Evolutionary conservation across 2,329 filamentous ascomycete species (phyloP).

Genomic region (Colletotrichum eremochloae): DNA sequence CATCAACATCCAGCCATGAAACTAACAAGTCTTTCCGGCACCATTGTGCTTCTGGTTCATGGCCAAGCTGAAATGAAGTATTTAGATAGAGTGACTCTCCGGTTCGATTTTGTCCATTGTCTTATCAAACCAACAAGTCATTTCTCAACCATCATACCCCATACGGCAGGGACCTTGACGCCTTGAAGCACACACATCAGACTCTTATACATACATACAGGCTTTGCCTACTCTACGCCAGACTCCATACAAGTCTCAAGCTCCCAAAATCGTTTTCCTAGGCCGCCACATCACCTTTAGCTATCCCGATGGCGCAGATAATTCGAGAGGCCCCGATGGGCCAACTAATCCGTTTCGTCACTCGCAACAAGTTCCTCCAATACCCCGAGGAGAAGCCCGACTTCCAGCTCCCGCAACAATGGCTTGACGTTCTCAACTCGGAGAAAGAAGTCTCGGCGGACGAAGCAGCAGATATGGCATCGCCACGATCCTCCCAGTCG

Average conservation of each 20-base stretch:
- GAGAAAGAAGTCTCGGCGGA: constrained; percentile 40
- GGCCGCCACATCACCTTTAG: neutral
- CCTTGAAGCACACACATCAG: neutral
- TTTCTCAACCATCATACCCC: neutral
- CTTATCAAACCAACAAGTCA: neutral
- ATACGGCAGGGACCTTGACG: neutral
- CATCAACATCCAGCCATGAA: constrained; percentile 21
- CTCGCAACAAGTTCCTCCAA: constrained; percentile 64
- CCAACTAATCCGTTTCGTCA: constrained; percentile 68
- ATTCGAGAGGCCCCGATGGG: constrained; percentile 71
- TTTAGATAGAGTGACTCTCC: constrained; percentile 1
- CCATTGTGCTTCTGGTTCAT: neutral
- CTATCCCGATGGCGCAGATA: constrained; percentile 30
- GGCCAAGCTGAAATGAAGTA: neutral
- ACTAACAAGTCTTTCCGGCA: neutral
- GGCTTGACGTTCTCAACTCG: constrained; percentile 53
- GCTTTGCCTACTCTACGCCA: neutral
- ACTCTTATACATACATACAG: neutral
- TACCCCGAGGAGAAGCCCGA: constrained; percentile 71
- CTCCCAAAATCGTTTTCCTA: neutral
- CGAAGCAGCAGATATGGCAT: neutral
- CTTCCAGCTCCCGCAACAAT: constrained; percentile 64
- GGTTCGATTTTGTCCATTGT: neutral
- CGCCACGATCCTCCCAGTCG: constrained; percentile 34
- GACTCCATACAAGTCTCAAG: too few relatives aligned